Percentiles rank a stretch among this genome's conserved stretches.
These are phyloP conservation scores for Chaetomium sp. DNA, from an alignment of 2,329 filamentous ascomycete species.

Conservation along the genomic window DNA sequence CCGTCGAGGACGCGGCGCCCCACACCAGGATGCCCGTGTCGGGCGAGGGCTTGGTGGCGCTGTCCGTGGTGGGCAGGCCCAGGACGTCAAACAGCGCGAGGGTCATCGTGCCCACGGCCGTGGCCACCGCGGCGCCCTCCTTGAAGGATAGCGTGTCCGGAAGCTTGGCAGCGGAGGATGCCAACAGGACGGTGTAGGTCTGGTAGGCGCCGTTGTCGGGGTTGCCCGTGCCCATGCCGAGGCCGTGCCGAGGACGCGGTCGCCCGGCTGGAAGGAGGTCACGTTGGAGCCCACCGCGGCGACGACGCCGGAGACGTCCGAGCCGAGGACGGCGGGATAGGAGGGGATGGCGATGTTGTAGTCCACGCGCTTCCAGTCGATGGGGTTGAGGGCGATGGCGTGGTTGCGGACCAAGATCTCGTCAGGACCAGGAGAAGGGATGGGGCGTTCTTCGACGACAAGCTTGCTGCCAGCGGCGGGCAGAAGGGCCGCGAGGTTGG, in stretches of 20 bases:
- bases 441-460: slow-evolving; percentile 10
- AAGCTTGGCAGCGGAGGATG: neutral
- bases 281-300: slow-evolving; percentile 39
- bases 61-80: slow-evolving; percentile 8
- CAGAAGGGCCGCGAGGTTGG: slow-evolving; percentile 19
- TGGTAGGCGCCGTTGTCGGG: slow-evolving; percentile 20
- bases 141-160: slow-evolving; percentile 5
- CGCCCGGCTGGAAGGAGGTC: slow-evolving; percentile 16
- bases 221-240: neutral
- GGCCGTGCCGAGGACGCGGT: slow-evolving; percentile 13
- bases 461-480: neutral
- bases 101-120: neutral
- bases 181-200: slow-evolving; percentile 4
- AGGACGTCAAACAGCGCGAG: slow-evolving; percentile 14
- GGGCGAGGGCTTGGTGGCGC: neutral
- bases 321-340: slow-evolving; percentile 41
- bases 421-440: slow-evolving; percentile 30
- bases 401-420: slow-evolving; percentile 40
- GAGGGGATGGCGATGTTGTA: slow-evolving; percentile 34
- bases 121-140: slow-evolving; percentile 11
- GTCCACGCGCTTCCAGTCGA: slow-evolving; percentile 41
- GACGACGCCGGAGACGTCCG: slow-evolving; percentile 40
- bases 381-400: slow-evolving; percentile 40
- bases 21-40: slow-evolving; percentile 41
- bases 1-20: slow-evolving; percentile 42